Evolutionary conservation across 352 stramenopile genomes (phyloP).

Genomic region (Stephanocyclus meneghinianus): DNA sequence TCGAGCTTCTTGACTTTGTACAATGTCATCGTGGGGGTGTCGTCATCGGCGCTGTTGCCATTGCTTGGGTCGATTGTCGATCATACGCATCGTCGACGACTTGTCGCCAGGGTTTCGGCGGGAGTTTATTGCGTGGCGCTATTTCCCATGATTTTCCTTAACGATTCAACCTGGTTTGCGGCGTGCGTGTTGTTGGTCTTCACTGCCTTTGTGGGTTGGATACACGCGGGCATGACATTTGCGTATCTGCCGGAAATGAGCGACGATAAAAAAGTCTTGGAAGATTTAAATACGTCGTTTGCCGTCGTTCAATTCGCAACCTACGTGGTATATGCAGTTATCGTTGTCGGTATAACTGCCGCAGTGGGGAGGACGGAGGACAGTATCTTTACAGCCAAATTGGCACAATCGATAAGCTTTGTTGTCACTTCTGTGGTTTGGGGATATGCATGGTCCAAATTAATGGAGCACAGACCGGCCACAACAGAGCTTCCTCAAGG

Average conservation of each 20-base stretch:
- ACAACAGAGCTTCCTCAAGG: conserved; percentile 14
- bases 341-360: conserved; percentile 38
- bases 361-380: conserved; percentile 21
- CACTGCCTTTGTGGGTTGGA: conserved; percentile 51
- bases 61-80: conserved; percentile 72
- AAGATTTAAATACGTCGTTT: conserved; percentile 39
- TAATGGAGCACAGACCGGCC: conserved; percentile 20
- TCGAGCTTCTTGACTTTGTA: conserved; percentile 68
- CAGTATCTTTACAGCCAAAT: conserved; percentile 18
- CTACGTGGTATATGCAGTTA: conserved; percentile 55
- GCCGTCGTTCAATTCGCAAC: conserved; percentile 44
- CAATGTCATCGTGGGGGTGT: conserved; percentile 55
- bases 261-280: conserved; percentile 25
- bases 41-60: conserved; percentile 55
- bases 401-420: conserved; percentile 32
- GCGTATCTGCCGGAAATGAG: conserved; percentile 71
- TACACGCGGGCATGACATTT: conserved; percentile 62
- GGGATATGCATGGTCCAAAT: conserved; percentile 25
- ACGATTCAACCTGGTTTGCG: conserved; percentile 57
- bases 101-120: conserved; percentile 53
- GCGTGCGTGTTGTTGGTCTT: conserved; percentile 59
- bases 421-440: conserved; percentile 16
- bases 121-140: conserved; percentile 45
- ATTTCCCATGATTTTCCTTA: conserved; percentile 59
- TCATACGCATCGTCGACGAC: conserved; percentile 59